These are phyloP conservation scores for Penicillium italicum DNA, from an alignment of 2,329 filamentous ascomycete species.

Conservation along the genomic window DNA sequence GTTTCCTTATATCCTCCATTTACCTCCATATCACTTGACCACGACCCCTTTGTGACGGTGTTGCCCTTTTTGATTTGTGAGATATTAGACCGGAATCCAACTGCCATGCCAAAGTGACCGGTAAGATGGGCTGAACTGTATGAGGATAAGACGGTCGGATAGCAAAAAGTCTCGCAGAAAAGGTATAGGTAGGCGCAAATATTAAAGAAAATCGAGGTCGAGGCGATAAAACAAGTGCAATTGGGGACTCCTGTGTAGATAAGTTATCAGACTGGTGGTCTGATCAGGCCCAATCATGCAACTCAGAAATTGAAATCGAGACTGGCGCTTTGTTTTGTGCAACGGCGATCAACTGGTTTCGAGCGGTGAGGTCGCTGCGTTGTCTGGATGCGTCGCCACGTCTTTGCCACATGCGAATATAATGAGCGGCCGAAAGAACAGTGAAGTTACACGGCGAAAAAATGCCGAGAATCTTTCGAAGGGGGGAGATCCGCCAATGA, in stretches of 20 bases:
- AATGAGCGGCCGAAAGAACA: not conserved
- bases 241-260: not conserved
- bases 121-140: not conserved
- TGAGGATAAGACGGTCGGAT: not conserved
- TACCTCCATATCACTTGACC: conserved; percentile 28
- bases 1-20: conserved; percentile 21
- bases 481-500: not conserved
- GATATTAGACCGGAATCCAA: conserved; percentile 13
- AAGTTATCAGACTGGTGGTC: not conserved
- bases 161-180: not conserved
- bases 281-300: conserved; percentile 7
- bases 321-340: not conserved
- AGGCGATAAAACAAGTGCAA: not conserved
- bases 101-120: conserved; percentile 17
- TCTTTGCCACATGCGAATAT: conserved; percentile 1
- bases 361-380: conserved; percentile 6
- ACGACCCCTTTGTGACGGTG: conserved; percentile 12
- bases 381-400: conserved; percentile 6
- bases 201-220: not conserved
- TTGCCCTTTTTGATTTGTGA: not conserved
- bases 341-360: not conserved
- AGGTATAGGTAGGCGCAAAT: not conserved
- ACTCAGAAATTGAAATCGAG: not conserved
- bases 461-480: not conserved
- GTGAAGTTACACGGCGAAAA: not conserved